phyloP scores from a whole-genome alignment of 192 early-diverging fungal genomes.

The Podila epigama region DNA sequence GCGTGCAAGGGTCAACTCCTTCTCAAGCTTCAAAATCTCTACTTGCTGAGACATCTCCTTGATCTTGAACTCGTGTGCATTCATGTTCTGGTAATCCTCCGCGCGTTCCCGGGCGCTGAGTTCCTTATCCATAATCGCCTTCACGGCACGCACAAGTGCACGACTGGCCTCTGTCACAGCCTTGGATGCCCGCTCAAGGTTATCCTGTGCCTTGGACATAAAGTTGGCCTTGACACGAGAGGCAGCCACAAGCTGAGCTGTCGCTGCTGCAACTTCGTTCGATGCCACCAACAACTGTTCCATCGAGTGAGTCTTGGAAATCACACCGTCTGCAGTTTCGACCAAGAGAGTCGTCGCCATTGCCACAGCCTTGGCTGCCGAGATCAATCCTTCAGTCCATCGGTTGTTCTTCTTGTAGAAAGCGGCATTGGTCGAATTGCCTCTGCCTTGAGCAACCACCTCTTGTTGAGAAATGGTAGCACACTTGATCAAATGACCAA shows the following conservation, averaged over 20 bases:
- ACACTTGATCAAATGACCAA: constrained; percentile 91
- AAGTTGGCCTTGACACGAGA: constrained; percentile 93
- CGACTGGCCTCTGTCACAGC: constrained; percentile 92
- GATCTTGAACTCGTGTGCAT: constrained; percentile 93
- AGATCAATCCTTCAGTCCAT: constrained; percentile 99
- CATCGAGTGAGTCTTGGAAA: constrained; percentile 85
- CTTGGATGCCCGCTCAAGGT: constrained; percentile 93
- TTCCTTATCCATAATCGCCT: constrained; percentile 80
- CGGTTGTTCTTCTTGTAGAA: constrained; percentile 99
- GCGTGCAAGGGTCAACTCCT: constrained; percentile 86
- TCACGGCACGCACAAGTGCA: constrained; percentile 91
- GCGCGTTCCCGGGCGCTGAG: constrained; percentile 65
- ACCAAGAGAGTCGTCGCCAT: constrained; percentile 92
- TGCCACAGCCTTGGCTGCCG: constrained; percentile 94
- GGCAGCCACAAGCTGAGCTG: constrained; percentile 96
- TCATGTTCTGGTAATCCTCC: constrained; percentile 78
- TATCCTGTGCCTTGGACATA: constrained; percentile 92
- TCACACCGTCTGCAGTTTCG: constrained; percentile 95
- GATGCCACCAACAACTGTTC: constrained; percentile 99
- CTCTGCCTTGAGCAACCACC: constrained; percentile 93
- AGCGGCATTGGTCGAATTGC: constrained; percentile 76
- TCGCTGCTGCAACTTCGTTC: constrained; percentile 95
- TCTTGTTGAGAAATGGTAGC: constrained; percentile 97
- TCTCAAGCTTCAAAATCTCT: constrained; percentile 93
- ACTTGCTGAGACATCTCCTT: constrained; percentile 99